Evolutionary conservation across 2,329 filamentous ascomycete genomes (phyloP).

Genomic region (Pseudogymnoascus sp.): DNA sequence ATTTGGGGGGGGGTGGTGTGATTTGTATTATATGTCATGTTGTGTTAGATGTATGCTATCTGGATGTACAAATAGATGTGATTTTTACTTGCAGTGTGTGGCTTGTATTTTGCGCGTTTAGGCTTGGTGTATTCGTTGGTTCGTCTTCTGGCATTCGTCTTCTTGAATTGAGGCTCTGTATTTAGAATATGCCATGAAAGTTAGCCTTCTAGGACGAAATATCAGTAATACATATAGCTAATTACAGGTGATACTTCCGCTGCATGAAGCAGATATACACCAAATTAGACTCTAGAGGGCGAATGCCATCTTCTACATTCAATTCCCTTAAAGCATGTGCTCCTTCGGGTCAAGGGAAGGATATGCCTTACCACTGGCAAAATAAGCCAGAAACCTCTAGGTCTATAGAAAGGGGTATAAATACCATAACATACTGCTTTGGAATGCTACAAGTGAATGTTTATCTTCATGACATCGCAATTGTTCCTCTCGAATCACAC

Average conservation of each 20-base stretch:
- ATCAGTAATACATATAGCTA: not conserved
- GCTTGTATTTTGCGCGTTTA: not conserved
- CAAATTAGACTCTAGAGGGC: not conserved
- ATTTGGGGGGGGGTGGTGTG: slow-evolving; percentile 33
- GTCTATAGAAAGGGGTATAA: not conserved
- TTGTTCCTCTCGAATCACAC: not conserved
- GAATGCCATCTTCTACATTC: not conserved
- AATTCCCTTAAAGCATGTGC: too few relatives aligned
- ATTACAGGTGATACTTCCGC: not conserved
- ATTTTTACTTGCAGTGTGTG: not conserved
- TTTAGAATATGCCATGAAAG: not conserved
- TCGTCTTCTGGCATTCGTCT: not conserved
- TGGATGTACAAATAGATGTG: slow-evolving; percentile 5
- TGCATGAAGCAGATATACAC: not conserved
- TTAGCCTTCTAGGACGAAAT: not conserved
- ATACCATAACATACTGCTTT: not conserved
- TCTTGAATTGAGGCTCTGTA: not conserved
- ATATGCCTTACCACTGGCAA: not conserved
- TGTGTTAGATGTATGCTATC: slow-evolving; percentile 7
- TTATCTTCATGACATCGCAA: not conserved
- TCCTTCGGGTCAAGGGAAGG: not conserved
- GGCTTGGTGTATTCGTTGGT: not conserved
- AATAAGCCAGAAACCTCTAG: not conserved
- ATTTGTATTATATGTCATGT: slow-evolving; percentile 7
- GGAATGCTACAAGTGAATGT: not conserved